phyloP scores from a whole-genome alignment of 139 green algal genomes.

The Tetratostichococcus sp. region DNA sequence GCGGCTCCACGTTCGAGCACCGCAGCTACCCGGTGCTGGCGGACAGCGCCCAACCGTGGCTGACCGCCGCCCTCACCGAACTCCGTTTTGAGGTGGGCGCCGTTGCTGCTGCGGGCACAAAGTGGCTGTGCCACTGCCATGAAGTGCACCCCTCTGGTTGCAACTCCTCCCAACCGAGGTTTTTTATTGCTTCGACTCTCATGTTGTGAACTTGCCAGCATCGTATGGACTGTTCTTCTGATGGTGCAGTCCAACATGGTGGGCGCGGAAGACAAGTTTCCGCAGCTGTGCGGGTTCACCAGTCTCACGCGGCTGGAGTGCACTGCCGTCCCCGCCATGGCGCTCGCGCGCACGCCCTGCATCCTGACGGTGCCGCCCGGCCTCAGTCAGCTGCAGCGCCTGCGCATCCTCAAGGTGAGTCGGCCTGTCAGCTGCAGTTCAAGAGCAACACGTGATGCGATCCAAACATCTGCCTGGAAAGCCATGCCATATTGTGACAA shows the following conservation, averaged over 20 bases:
- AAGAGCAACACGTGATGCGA: too few species aligned
- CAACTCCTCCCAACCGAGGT: too few species aligned
- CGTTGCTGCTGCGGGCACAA: too few species aligned
- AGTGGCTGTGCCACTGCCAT: too few species aligned
- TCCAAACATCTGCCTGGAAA: too few species aligned
- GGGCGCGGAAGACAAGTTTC: neutral
- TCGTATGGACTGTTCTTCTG: neutral
- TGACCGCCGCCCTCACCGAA: neutral
- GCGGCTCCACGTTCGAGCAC: neutral
- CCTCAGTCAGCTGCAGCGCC: neutral
- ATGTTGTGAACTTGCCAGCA: too few species aligned
- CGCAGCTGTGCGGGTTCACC: neutral
- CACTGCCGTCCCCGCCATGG: neutral
- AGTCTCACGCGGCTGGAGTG: neutral
- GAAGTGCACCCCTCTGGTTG: too few species aligned
- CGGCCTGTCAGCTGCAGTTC: too few species aligned
- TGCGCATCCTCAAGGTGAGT: neutral
- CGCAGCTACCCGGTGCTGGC: neutral
- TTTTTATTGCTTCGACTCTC: too few species aligned
- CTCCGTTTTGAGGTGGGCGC: neutral
- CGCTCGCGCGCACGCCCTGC: neutral
- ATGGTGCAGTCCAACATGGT: neutral
- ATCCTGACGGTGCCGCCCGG: neutral
- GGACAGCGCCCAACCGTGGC: neutral
- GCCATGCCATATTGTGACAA: too few species aligned